Percentiles rank a stretch among this genome's conserved stretches.
Evolutionary conservation across 2,329 filamentous ascomycete species (phyloP).

Genomic region (Xylariaceae sp.): DNA sequence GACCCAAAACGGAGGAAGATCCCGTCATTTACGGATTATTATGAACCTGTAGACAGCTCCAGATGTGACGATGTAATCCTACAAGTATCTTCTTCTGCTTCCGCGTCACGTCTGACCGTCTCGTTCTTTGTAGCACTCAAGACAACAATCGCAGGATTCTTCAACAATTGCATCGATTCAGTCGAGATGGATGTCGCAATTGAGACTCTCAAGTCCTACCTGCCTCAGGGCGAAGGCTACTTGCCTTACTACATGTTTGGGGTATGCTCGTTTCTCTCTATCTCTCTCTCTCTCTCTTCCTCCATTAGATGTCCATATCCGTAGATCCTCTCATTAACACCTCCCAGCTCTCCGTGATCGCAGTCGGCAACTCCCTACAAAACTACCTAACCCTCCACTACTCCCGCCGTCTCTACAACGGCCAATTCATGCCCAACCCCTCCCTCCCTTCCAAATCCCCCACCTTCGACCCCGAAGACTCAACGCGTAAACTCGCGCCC

Average conservation of each 20-base stretch:
- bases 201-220: constrained; percentile 40
- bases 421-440: constrained; percentile 51
- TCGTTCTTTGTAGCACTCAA: too few relatives aligned
- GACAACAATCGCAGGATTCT: too few relatives aligned
- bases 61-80: not conserved
- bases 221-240: constrained; percentile 47
- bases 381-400: constrained; percentile 74
- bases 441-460: constrained; percentile 38
- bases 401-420: constrained; percentile 81
- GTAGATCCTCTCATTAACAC: not conserved
- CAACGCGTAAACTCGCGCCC: constrained; percentile 47
- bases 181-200: constrained; percentile 31
- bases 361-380: constrained; percentile 80
- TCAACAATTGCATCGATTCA: too few relatives aligned
- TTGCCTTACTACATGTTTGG: constrained; percentile 56
- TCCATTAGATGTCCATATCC: not conserved
- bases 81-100: not conserved
- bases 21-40: too few relatives aligned
- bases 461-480: constrained; percentile 47
- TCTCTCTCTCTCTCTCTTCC: not conserved
- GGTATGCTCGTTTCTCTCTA: constrained; percentile 35
- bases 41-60: not conserved
- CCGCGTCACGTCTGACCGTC: not conserved
- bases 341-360: constrained; percentile 69
- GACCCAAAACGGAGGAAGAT: too few relatives aligned